Conservation (phyloP, 176 grass and related monocot genomes). For the Tillandsia leiboldiana region DNA sequence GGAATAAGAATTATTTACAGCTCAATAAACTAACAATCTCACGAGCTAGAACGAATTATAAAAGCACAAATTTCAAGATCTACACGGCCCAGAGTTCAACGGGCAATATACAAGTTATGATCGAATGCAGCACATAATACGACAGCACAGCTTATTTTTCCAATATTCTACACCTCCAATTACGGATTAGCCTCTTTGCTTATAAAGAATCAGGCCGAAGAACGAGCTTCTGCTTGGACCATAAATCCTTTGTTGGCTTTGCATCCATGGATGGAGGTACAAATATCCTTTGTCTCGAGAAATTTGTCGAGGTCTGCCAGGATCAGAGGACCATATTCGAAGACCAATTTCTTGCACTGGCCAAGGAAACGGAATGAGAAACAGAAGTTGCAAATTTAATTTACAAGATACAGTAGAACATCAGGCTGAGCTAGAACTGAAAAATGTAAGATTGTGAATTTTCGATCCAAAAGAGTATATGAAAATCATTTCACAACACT, state of each 20-base stretch:
- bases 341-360: conserved; percentile 70
- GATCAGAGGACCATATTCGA: conserved; percentile 39
- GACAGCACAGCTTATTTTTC: too few relatives aligned
- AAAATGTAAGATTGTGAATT: neutral
- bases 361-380: neutral
- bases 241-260: conserved; percentile 5
- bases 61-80: too few relatives aligned
- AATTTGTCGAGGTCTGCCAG: conserved; percentile 41
- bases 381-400: neutral
- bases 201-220: neutral
- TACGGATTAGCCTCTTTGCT: neutral
- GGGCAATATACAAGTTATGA: too few relatives aligned
- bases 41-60: too few relatives aligned
- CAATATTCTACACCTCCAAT: too few relatives aligned
- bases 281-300: conserved; percentile 43
- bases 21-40: too few relatives aligned
- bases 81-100: too few relatives aligned
- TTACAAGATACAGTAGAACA: neutral
- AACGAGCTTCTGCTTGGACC: conserved; percentile 8
- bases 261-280: conserved; percentile 50
- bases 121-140: too few relatives aligned
- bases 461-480: neutral
- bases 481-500: neutral
- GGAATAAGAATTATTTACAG: too few relatives aligned
- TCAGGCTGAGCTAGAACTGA: neutral